Evolutionary conservation across 768 basidiomycete species (phyloP).

Genomic region (Mycena belliarum): DNA sequence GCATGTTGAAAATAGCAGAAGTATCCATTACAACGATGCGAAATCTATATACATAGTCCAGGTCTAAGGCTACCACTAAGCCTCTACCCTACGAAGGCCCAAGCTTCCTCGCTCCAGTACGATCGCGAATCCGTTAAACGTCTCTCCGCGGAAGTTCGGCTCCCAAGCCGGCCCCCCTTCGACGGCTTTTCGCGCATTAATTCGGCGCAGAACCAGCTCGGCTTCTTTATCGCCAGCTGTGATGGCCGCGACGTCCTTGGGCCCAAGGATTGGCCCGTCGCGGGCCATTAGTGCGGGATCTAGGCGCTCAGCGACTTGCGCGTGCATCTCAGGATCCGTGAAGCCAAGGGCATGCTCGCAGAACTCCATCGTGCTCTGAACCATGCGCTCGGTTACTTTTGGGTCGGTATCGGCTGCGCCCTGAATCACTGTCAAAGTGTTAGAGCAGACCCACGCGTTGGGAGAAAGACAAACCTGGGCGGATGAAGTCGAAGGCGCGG

Average conservation of each 20-base stretch:
- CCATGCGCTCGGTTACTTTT: neutral
- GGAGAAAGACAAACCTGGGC: slow-evolving; percentile 26
- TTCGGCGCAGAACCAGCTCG: too few relatives aligned
- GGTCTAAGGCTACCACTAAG: too few relatives aligned
- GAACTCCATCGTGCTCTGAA: slow-evolving; percentile 6
- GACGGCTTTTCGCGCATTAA: too few relatives aligned
- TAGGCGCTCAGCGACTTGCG: neutral
- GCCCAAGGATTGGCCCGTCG: neutral
- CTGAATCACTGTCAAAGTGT: neutral
- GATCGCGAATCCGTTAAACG: slow-evolving; percentile 19
- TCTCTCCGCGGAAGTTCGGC: slow-evolving; percentile 21
- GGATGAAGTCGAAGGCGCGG: slow-evolving; percentile 45
- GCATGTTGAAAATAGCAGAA: too few relatives aligned
- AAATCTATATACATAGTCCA: too few relatives aligned
- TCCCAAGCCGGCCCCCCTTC: slow-evolving; percentile 2
- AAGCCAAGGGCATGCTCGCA: neutral
- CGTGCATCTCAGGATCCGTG: neutral
- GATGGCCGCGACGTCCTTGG: neutral
- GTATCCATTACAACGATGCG: too few relatives aligned
- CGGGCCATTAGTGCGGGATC: neutral
- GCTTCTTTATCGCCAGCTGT: too few relatives aligned
- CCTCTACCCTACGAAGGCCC: slow-evolving; percentile 6
- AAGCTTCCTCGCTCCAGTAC: slow-evolving; percentile 20
- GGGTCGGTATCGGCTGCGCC: neutral
- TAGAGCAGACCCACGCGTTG: neutral